A percentile compares a stretch with the other conserved stretches of the same genome.
phyloP scores from a whole-genome alignment of 768 basidiomycete genomes.

The Calocera viscosa region DNA sequence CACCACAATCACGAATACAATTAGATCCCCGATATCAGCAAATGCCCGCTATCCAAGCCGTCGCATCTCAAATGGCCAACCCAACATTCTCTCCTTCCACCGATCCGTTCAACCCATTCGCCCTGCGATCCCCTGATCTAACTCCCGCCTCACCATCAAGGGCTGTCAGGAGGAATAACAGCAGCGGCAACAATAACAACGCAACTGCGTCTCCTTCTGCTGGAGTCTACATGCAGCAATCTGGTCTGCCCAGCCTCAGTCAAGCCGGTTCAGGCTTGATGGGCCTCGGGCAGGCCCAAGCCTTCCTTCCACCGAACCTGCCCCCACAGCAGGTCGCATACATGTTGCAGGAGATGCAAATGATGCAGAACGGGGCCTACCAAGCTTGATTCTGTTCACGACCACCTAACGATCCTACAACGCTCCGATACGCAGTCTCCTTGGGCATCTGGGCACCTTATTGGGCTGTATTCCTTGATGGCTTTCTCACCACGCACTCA shows the following conservation, averaged over 20 bases:
- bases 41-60: constrained; percentile 8
- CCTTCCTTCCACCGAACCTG: constrained; percentile 1
- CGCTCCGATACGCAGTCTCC: constrained; percentile 6
- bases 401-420: neutral
- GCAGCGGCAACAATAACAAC: neutral
- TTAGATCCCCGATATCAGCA: constrained; percentile 9
- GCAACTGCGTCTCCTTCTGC: neutral
- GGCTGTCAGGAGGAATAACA: constrained; percentile 2
- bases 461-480: constrained; percentile 9
- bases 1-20: constrained; percentile 2
- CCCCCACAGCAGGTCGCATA: constrained; percentile 7
- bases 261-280: constrained; percentile 6
- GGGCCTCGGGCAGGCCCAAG: constrained; percentile 3
- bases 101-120: constrained; percentile 49
- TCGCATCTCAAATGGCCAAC: constrained; percentile 6
- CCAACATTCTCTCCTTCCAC: constrained; percentile 37
- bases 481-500: constrained; percentile 8
- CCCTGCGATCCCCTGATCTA: constrained; percentile 15
- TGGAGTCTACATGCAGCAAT: constrained; percentile 2
- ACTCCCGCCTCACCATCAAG: neutral
- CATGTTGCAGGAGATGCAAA: constrained; percentile 8
- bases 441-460: constrained; percentile 8
- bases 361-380: constrained; percentile 5
- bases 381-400: constrained; percentile 10
- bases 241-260: neutral